phyloP scores from a whole-genome alignment of 2,329 filamentous ascomycete species.

The Neurospora crassa region DNA sequence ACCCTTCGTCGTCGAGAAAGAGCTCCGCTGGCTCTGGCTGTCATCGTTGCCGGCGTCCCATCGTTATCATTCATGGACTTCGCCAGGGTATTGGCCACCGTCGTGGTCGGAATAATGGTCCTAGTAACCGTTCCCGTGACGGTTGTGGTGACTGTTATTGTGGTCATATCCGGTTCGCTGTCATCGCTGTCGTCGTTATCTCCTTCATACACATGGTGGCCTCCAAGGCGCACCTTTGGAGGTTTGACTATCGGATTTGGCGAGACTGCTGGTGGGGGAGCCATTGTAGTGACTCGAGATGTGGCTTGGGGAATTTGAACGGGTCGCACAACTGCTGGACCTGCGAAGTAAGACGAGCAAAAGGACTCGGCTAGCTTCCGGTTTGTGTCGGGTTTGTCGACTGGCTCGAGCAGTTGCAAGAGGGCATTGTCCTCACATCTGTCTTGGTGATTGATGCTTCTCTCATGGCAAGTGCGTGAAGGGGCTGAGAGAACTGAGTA shows the following conservation, averaged over 20 bases:
- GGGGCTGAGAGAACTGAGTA: neutral
- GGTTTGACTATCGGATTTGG: neutral
- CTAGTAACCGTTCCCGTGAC: neutral
- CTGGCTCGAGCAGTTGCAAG: neutral
- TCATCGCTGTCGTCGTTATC: neutral
- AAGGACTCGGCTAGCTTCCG: neutral
- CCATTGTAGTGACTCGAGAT: neutral
- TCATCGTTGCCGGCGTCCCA: neutral
- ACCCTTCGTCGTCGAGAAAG: neutral
- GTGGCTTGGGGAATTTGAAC: neutral
- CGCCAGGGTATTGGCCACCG: neutral
- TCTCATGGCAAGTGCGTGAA: neutral
- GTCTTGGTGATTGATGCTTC: neutral
- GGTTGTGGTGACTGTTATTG: neutral
- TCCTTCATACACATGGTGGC: neutral
- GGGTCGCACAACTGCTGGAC: neutral
- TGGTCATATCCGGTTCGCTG: neutral
- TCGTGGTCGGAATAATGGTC: neutral
- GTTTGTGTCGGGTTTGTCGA: neutral
- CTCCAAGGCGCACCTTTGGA: neutral
- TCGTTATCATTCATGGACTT: neutral
- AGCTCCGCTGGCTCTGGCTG: neutral
- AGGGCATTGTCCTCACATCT: neutral
- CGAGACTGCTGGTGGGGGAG: neutral
- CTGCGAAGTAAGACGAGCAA: neutral